Percentiles rank a stretch among this genome's conserved stretches.
Conservation (phyloP, 2,329 filamentous ascomycete genomes). For the Fusarium drepaniforme region DNA sequence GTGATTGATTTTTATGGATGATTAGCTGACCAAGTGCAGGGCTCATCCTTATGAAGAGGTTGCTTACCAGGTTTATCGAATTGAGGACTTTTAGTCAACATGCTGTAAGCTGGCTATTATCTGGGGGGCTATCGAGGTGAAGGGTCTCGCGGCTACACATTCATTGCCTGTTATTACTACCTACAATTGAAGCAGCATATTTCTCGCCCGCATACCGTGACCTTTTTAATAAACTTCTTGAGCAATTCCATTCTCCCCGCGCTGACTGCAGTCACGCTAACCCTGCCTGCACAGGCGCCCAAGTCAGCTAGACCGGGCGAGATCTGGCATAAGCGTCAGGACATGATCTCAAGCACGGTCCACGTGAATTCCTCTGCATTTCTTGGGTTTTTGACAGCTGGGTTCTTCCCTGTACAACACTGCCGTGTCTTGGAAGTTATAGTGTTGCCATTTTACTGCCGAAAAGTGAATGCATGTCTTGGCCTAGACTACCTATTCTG, state of each 20-base stretch:
- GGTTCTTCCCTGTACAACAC: neutral
- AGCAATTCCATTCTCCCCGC: neutral
- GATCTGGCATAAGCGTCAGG: slow-evolving; percentile 2
- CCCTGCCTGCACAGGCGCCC: neutral
- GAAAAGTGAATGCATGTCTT: neutral
- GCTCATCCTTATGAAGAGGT: slow-evolving; percentile 46
- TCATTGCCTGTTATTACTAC: neutral
- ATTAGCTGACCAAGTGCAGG: slow-evolving; percentile 34
- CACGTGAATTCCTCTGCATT: neutral
- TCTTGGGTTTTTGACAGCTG: neutral
- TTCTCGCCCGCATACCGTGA: neutral
- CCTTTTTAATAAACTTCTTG: neutral
- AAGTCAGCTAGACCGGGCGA: neutral
- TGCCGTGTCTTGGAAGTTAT: neutral
- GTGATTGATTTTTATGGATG: neutral
- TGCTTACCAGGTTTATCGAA: slow-evolving; percentile 39
- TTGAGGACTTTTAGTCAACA: slow-evolving; percentile 40
- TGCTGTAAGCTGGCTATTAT: neutral
- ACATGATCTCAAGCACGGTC: neutral
- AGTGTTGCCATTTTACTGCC: neutral
- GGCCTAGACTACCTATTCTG: neutral
- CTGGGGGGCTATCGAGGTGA: neutral
- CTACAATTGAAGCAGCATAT: neutral
- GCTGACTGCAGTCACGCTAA: neutral
- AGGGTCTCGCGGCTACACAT: neutral